Evolutionary conservation across 2,329 filamentous ascomycete genomes (phyloP).

Genomic region (Karstenula rhodostoma): DNA sequence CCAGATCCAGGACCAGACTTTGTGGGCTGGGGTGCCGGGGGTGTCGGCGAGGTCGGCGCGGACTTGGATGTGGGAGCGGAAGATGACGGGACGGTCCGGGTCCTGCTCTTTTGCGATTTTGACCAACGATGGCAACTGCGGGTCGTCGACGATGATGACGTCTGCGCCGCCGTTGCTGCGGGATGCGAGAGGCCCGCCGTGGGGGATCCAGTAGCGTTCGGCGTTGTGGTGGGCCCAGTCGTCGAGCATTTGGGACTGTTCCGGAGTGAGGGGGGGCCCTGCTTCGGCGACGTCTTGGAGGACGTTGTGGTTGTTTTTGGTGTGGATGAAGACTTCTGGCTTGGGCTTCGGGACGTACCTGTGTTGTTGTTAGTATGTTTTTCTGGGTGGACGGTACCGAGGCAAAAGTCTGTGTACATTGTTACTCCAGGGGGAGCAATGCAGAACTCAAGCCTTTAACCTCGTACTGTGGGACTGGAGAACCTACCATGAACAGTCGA

Average conservation of each 20-base stretch:
- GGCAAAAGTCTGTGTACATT: no score
- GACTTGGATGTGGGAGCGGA: constrained; percentile 84
- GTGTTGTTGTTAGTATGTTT: constrained; percentile 11
- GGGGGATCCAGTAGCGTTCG: constrained; percentile 74
- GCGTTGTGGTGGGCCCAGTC: constrained; percentile 80
- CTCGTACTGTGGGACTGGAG: no score
- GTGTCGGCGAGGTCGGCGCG: constrained; percentile 74
- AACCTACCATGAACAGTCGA: constrained; percentile 76
- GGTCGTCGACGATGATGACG: constrained; percentile 80
- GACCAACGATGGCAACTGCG: constrained; percentile 83
- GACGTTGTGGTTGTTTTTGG: constrained; percentile 89
- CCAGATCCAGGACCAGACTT: constrained; percentile 81
- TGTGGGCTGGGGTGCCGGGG: constrained; percentile 71
- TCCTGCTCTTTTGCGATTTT: constrained; percentile 75
- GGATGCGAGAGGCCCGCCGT: constrained; percentile 71
- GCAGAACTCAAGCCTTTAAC: not conserved
- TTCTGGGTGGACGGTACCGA: no score
- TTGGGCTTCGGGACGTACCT: constrained; percentile 80
- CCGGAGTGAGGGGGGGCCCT: constrained; percentile 68
- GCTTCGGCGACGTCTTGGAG: constrained; percentile 78
- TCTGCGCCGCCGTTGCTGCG: constrained; percentile 76
- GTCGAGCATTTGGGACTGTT: constrained; percentile 69
- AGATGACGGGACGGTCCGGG: constrained; percentile 78
- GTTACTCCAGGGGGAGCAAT: no score
- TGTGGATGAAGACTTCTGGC: constrained; percentile 81